Evolutionary conservation across 1,284 basidiomycete genomes (phyloP), one percentile per base, ranked within the genome.

Genomic region (Earliella scabrosa): DNA sequence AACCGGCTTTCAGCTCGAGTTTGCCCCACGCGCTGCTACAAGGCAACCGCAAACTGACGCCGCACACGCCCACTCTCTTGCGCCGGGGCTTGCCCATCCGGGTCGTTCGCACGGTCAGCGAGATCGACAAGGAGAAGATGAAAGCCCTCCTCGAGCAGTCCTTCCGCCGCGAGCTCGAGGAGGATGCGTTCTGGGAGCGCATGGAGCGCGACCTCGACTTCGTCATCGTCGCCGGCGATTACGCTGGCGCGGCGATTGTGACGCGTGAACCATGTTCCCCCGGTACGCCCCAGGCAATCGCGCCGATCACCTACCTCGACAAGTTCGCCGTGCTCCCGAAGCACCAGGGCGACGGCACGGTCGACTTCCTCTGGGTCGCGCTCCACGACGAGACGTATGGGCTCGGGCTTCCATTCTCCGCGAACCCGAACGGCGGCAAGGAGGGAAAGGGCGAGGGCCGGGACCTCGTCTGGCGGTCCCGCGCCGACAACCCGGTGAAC

Each of bases 331-430:
- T 99, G 38, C 79, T 97, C 41, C 97, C 97, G 1, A 87, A 81
- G 56, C 86, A 98, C 71, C 97, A 99, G 73, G 97, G 97, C 16
- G 96, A 98, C 68, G 97, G 97, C 20, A 98, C 97, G 0, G 97
- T 99, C 53, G 97, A 99, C 76, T 99, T 99, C 76, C 78, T 99
- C 41, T 99, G 97, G 97, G 96, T 98, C 45, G 97, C 96, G 24
- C 77, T 99, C 51, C 94, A 98, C 66, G 97, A 99, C 75, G 97
- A 99, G 75, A 95, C 97, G 16, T 98, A 97, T 69, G 97, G 97
- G 23, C 83, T 98, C 14, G 97, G 97, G 7, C 82, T 96, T 56
- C 87, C 93, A 13, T 96, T 93, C 73, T 95, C 97, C 51, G 89
- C 93, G 60, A 99, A 99, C 73, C 93, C 96, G 26, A 95, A 95